A percentile compares a stretch with the other conserved stretches of the same genome.
Evolutionary conservation across 2,329 filamentous ascomycete genomes (phyloP).

Genomic region (Bipolaris bicolor): DNA sequence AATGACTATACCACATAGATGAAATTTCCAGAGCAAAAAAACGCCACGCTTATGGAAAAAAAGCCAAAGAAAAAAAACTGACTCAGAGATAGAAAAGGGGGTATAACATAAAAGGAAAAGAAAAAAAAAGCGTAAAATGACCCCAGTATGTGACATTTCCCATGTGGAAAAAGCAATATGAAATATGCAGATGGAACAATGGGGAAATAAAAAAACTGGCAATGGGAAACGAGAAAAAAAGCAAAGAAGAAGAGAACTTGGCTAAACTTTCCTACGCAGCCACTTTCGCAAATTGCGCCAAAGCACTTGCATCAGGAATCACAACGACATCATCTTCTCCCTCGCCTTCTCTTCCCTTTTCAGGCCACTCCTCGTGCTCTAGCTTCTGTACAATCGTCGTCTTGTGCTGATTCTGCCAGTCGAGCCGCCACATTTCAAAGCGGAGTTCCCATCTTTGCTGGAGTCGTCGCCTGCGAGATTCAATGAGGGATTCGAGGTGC

Average conservation of each 20-base stretch:
- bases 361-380: conserved; percentile 42
- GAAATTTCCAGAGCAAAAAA: no score
- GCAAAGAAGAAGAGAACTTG: background rate
- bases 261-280: conserved; percentile 4
- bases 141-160: no score
- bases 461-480: conserved; percentile 41
- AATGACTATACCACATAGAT: no score
- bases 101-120: no score
- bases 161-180: background rate
- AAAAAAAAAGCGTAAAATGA: no score
- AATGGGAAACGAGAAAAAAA: background rate
- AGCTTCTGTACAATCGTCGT: conserved; percentile 27
- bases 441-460: conserved; percentile 49
- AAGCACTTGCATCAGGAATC: conserved; percentile 31
- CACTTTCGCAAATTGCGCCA: conserved; percentile 27
- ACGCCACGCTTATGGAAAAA: no score
- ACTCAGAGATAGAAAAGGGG: no score
- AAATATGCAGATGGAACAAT: background rate
- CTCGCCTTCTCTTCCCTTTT: conserved; percentile 4
- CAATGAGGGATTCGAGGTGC: conserved; percentile 43
- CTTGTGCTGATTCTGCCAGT: conserved; percentile 42
- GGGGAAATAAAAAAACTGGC: no score
- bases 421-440: conserved; percentile 48
- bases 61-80: no score
- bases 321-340: conserved; percentile 15